Evolutionary conservation across 2,329 filamentous ascomycete species (phyloP).

Genomic region (Hymenoscyphus fructigenus): DNA sequence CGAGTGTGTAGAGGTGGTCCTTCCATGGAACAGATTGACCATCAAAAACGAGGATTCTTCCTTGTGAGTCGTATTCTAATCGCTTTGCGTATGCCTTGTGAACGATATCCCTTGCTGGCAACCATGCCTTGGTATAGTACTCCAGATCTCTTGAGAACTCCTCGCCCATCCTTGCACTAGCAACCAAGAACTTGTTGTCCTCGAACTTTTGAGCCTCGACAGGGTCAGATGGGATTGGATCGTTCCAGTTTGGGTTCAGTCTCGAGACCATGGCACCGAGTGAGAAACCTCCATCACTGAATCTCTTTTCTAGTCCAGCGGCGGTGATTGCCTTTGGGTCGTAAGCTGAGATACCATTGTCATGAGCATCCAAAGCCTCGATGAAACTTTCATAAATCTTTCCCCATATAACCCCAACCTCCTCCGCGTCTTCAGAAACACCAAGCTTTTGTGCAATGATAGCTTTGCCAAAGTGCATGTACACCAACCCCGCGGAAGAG

Average conservation of each 20-base stretch:
- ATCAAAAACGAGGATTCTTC: constrained; percentile 79
- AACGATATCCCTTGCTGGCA: constrained; percentile 82
- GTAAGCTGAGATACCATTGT: constrained; percentile 88
- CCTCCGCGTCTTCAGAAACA: constrained; percentile 59
- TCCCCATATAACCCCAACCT: constrained; percentile 74
- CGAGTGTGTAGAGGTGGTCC: constrained; percentile 89
- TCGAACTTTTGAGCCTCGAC: constrained; percentile 68
- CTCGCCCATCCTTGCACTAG: constrained; percentile 81
- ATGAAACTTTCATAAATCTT: constrained; percentile 94
- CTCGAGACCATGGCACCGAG: constrained; percentile 81
- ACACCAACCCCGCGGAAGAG: constrained; percentile 89
- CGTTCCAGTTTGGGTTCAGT: constrained; percentile 80
- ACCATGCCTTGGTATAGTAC: constrained; percentile 74
- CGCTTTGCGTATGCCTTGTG: constrained; percentile 72
- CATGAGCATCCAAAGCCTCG: constrained; percentile 94
- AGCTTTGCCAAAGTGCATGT: constrained; percentile 87
- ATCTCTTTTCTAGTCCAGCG: constrained; percentile 77
- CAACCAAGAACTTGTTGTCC: constrained; percentile 74
- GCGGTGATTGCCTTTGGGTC: constrained; percentile 67
- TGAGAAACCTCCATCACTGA: constrained; percentile 78
- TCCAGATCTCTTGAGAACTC: constrained; percentile 81
- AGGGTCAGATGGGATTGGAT: constrained; percentile 53
- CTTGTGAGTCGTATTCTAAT: constrained; percentile 65
- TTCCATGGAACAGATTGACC: constrained; percentile 86
- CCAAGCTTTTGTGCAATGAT: constrained; percentile 72